These are phyloP conservation scores for Pittosporum tobira DNA, from an alignment of 129 eudicot genomes.

Conservation along the genomic window DNA sequence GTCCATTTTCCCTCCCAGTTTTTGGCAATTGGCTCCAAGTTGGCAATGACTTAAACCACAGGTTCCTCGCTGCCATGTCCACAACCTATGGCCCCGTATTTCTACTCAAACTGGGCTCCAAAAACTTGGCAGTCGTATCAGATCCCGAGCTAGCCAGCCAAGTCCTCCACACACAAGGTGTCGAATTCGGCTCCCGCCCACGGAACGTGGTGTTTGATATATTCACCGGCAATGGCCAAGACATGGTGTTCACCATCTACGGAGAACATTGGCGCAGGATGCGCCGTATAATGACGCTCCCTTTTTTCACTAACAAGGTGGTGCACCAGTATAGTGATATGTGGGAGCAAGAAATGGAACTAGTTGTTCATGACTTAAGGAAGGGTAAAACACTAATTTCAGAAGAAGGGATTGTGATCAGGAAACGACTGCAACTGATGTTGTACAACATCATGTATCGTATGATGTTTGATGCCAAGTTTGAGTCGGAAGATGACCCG, in stretches of 20 bases:
- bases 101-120: conserved; percentile 27
- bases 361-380: conserved; percentile 25
- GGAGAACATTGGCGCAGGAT: conserved; percentile 57
- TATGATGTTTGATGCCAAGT: conserved; percentile 38
- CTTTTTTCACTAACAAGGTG: conserved; percentile 47
- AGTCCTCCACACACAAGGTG: conserved; percentile 41
- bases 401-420: conserved; percentile 28
- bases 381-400: background rate
- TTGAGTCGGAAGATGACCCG: conserved; percentile 30
- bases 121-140: conserved; percentile 38
- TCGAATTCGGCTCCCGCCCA: conserved; percentile 45
- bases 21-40: conserved; percentile 61
- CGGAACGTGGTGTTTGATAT: conserved; percentile 38
- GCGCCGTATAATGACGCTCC: conserved; percentile 41
- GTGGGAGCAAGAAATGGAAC: conserved; percentile 42
- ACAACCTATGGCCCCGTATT: conserved; percentile 29
- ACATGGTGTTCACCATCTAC: conserved; percentile 48
- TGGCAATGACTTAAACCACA: conserved; percentile 46
- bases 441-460: conserved; percentile 37
- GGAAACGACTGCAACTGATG: conserved; percentile 38
- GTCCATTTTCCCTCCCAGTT: conserved; percentile 29
- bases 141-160: conserved; percentile 33
- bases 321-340: conserved; percentile 28
- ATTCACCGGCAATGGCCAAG: conserved; percentile 47
- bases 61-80: conserved; percentile 24